Evolutionary conservation across 2,329 filamentous ascomycete genomes (phyloP).

Genomic region (Trichoderma breve): DNA sequence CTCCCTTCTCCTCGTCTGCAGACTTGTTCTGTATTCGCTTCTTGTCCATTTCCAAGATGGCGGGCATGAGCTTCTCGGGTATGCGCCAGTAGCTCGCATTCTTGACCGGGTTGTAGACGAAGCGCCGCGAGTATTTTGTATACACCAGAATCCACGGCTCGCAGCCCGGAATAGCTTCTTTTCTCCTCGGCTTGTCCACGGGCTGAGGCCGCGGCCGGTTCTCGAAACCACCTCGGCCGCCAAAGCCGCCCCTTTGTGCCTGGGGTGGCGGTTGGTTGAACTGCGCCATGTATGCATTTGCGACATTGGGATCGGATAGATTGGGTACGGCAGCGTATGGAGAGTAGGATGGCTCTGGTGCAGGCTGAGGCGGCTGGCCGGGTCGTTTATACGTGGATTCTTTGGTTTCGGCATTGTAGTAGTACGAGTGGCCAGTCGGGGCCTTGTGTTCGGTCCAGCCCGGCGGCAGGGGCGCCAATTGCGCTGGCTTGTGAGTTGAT

Average conservation of each 20-base stretch:
- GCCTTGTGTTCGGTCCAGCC: slow-evolving; percentile 95
- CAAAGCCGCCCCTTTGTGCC: slow-evolving; percentile 29
- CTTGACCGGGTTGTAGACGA: slow-evolving; percentile 84
- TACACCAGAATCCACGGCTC: slow-evolving; percentile 91
- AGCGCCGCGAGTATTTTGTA: slow-evolving; percentile 84
- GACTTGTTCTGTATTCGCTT: slow-evolving; percentile 63
- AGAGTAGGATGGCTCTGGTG: slow-evolving; percentile 33
- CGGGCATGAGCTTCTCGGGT: slow-evolving; percentile 79
- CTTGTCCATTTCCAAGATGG: slow-evolving; percentile 70
- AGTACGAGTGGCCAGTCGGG: slow-evolving; percentile 83
- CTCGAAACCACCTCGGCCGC: slow-evolving; percentile 48
- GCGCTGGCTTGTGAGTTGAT: slow-evolving; percentile 65
- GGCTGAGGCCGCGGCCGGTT: slow-evolving; percentile 65
- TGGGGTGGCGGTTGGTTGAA: slow-evolving; percentile 43
- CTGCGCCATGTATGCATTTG: slow-evolving; percentile 61
- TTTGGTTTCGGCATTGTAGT: slow-evolving; percentile 79
- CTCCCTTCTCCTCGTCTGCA: slow-evolving; percentile 21
- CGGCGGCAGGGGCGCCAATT: slow-evolving; percentile 61
- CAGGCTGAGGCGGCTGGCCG: slow-evolving; percentile 33
- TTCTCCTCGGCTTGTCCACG: slow-evolving; percentile 76
- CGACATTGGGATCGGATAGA: slow-evolving; percentile 54
- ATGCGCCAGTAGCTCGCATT: slow-evolving; percentile 95
- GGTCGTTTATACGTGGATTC: slow-evolving; percentile 85
- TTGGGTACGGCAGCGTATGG: slow-evolving; percentile 34
- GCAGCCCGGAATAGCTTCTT: slow-evolving; percentile 73